Evolutionary conservation across 148 eudicot genomes (phyloP).

Genomic region (Diospyros kaki): DNA sequence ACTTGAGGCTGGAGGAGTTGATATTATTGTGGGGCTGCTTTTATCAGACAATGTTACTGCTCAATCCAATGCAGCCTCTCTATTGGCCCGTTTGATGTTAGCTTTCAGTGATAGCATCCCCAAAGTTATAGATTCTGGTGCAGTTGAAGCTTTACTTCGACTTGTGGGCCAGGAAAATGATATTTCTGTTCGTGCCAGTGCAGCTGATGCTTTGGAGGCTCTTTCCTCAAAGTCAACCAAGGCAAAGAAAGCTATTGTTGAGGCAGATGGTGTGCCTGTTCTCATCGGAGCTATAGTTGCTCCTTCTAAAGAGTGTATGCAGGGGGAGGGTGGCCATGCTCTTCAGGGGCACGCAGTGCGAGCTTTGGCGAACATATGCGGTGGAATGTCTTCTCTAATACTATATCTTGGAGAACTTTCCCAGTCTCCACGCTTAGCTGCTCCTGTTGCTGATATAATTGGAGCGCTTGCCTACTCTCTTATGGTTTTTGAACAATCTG

Average conservation of each 20-base stretch:
- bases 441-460: constrained; percentile 74
- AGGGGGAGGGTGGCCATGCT: constrained; percentile 61
- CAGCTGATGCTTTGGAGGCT: constrained; percentile 85
- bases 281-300: constrained; percentile 75
- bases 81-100: constrained; percentile 64
- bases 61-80: constrained; percentile 85
- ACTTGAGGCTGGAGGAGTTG: constrained; percentile 82
- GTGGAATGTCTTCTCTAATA: constrained; percentile 67
- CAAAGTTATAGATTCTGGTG: constrained; percentile 67
- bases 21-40: constrained; percentile 68
- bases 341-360: constrained; percentile 70
- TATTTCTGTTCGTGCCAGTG: constrained; percentile 65
- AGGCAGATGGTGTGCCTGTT: constrained; percentile 63
- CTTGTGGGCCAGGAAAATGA: constrained; percentile 60
- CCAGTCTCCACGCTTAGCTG: constrained; percentile 58
- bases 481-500: constrained; percentile 46
- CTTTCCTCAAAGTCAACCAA: constrained; percentile 54
- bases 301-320: constrained; percentile 83
- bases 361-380: constrained; percentile 73
- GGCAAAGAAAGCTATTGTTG: constrained; percentile 61
- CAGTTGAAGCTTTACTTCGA: constrained; percentile 51
- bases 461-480: constrained; percentile 78
- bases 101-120: constrained; percentile 63
- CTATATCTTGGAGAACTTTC: constrained; percentile 72
- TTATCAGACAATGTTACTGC: constrained; percentile 55